Conservation (phyloP, 2,329 filamentous ascomycete genomes). For the Dactylellina leptospora region DNA sequence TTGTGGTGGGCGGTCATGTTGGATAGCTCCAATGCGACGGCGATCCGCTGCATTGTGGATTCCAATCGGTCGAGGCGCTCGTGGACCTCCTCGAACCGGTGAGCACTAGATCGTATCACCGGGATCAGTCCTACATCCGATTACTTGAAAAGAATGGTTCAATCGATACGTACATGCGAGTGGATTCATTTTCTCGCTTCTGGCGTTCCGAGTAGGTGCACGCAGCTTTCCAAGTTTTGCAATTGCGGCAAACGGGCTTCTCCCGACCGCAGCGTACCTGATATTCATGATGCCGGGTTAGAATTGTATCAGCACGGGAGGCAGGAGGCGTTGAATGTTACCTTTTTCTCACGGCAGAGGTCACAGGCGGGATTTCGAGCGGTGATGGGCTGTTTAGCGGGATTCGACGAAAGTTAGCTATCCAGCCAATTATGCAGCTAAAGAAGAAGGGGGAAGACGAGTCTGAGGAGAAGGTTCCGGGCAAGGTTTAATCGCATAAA, state of each 20-base stretch:
- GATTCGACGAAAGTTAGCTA: not conserved
- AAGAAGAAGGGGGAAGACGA: not conserved
- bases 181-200: slow-evolving; percentile 57
- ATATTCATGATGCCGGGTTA: not conserved
- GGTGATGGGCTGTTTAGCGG: slow-evolving; percentile 34
- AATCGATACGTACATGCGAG: slow-evolving; percentile 54
- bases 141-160: not conserved
- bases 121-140: not conserved
- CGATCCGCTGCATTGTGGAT: slow-evolving; percentile 54
- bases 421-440: slow-evolving; percentile 23
- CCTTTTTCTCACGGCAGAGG: slow-evolving; percentile 57
- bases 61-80: slow-evolving; percentile 57
- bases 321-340: slow-evolving; percentile 37
- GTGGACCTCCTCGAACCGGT: slow-evolving; percentile 58
- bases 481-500: not conserved
- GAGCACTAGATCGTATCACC: slow-evolving; percentile 49
- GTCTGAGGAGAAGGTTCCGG: too few species aligned
- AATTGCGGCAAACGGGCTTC: slow-evolving; percentile 57
- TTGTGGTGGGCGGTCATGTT: slow-evolving; percentile 52
- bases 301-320: too few species aligned
- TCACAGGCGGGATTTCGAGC: slow-evolving; percentile 57
- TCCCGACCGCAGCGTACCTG: slow-evolving; percentile 57
- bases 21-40: slow-evolving; percentile 54
- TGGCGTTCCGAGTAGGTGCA: slow-evolving; percentile 57
- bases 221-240: slow-evolving; percentile 56